These are phyloP conservation scores for Vachellia pachyceras DNA, from an alignment of 306 rosid genomes.

Conservation along the genomic window DNA sequence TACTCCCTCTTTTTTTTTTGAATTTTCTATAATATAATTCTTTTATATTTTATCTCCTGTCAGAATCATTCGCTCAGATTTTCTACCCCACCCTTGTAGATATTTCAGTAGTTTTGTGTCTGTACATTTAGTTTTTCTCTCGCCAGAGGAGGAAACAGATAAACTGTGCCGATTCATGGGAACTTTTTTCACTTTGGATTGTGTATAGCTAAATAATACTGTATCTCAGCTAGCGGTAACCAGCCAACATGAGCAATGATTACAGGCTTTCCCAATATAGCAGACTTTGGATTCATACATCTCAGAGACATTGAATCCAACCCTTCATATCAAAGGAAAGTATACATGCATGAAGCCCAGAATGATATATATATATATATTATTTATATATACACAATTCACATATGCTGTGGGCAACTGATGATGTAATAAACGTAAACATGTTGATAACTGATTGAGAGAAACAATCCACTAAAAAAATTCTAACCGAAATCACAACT, in stretches of 20 bases:
- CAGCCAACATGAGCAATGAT: background rate
- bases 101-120: background rate
- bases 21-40: background rate
- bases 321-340: background rate
- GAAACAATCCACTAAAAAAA: background rate
- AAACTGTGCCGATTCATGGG: background rate
- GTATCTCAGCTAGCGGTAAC: background rate
- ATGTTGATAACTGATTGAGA: background rate
- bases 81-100: background rate
- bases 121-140: background rate
- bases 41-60: conserved; percentile 2
- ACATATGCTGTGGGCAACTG: background rate
- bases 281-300: background rate
- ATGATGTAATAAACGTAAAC: background rate
- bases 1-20: background rate
- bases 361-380: background rate
- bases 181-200: background rate
- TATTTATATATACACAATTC: background rate
- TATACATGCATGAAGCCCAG: background rate
- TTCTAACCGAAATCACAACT: background rate
- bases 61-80: background rate
- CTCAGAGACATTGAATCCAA: background rate
- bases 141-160: background rate
- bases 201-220: background rate
- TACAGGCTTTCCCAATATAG: background rate